phyloP scores from a whole-genome alignment of 176 grass and related monocot genomes.

The Rhynchospora tenuis region DNA sequence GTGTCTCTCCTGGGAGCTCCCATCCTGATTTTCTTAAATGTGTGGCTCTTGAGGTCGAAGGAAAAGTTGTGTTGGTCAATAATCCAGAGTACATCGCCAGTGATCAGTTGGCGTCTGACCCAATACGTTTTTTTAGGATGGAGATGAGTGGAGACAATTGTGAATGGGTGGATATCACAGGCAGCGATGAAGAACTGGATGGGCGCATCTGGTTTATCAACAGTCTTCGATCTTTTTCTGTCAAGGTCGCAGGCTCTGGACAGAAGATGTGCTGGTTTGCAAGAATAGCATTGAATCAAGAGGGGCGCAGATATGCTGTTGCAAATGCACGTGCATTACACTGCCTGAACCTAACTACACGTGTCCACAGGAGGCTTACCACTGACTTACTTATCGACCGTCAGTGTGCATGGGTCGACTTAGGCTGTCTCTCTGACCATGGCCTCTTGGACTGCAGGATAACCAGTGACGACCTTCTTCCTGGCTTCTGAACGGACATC shows the following conservation, averaged over 20 bases:
- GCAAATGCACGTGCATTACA: background rate
- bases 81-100: no score
- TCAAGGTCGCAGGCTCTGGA: background rate
- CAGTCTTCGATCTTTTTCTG: background rate
- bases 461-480: background rate
- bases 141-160: background rate
- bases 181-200: background rate
- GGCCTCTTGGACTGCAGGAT: background rate
- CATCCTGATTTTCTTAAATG: no score
- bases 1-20: no score
- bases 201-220: background rate
- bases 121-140: background rate
- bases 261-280: background rate
- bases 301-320: no score
- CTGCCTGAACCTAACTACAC: background rate
- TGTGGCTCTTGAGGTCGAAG: no score
- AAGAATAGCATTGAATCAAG: background rate
- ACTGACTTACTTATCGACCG: background rate
- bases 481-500: background rate
- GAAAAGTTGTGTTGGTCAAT: no score
- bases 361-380: background rate
- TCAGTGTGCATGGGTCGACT: background rate
- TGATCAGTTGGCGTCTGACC: no score
- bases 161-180: background rate
- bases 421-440: background rate